phyloP scores from a whole-genome alignment of 441 rosid species.

The Viola pubescens region DNA sequence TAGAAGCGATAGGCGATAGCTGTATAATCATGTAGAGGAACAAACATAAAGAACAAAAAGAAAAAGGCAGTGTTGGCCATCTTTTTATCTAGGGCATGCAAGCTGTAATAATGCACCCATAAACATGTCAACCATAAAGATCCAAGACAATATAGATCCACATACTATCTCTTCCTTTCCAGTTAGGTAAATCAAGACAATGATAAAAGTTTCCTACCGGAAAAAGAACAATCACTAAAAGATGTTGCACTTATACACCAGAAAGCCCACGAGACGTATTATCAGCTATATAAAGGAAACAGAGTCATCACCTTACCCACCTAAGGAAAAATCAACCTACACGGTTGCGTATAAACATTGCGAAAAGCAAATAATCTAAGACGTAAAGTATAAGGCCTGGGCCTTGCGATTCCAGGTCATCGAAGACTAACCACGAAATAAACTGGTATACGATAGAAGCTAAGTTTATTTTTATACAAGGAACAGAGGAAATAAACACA shows the following conservation, averaged over 20 bases:
- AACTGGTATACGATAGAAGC: background rate
- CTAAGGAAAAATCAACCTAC: background rate
- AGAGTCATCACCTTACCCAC: too few relatives aligned
- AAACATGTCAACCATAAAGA: background rate
- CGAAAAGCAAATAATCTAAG: too few relatives aligned
- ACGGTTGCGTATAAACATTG: background rate
- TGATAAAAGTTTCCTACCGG: background rate
- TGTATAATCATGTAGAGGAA: too few relatives aligned
- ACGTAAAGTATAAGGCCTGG: too few relatives aligned
- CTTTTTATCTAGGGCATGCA: background rate
- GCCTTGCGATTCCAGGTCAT: too few relatives aligned
- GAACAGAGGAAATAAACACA: background rate
- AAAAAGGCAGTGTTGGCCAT: background rate
- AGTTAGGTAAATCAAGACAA: background rate
- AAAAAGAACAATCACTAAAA: background rate
- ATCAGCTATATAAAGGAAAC: too few relatives aligned
- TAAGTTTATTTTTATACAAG: slow-evolving; percentile 11
- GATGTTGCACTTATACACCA: background rate
- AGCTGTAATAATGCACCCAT: background rate
- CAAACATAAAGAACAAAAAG: too few relatives aligned
- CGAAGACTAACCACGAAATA: too few relatives aligned
- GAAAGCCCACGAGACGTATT: too few relatives aligned
- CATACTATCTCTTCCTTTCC: background rate
- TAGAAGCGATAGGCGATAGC: too few relatives aligned
- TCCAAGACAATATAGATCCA: background rate